Evolutionary conservation across 2,329 filamentous ascomycete species (phyloP).

Genomic region (Exophiala dermatitidis): DNA sequence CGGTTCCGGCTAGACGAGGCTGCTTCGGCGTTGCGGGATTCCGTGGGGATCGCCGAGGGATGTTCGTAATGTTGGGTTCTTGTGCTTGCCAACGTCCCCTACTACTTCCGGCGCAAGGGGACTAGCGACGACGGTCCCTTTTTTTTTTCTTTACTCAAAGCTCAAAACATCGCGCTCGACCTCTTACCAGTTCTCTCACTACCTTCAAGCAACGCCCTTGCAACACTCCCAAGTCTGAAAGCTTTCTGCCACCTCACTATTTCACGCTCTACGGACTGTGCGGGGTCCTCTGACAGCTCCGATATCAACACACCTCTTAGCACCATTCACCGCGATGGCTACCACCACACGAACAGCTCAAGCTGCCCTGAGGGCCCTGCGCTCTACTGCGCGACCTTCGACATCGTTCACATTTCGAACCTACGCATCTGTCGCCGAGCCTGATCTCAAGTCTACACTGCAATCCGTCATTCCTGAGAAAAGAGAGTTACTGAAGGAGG

Average conservation of each 20-base stretch:
- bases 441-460: conserved; percentile 81
- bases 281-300: background rate
- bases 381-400: conserved; percentile 15
- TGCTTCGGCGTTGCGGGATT: conserved; percentile 2
- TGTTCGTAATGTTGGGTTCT: background rate
- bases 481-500: conserved; percentile 84
- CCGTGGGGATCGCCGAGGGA: background rate
- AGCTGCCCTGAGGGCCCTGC: conserved; percentile 22
- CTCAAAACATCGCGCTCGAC: background rate
- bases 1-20: background rate
- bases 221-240: background rate
- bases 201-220: background rate
- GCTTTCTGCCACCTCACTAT: background rate
- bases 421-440: conserved; percentile 71
- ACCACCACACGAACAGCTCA: conserved; percentile 22
- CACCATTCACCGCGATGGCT: conserved; percentile 13
- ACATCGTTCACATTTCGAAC: conserved; percentile 36
- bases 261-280: background rate
- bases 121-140: background rate
- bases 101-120: background rate
- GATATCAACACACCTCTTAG: background rate
- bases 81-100: background rate
- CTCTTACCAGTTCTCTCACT: background rate
- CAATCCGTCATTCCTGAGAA: conserved; percentile 81
- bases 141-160: background rate